Evolutionary conservation across 2,329 filamentous ascomycete species (phyloP), one percentile per base, ranked within the genome.

Genomic region (Trichoderma brevicompactum): DNA sequence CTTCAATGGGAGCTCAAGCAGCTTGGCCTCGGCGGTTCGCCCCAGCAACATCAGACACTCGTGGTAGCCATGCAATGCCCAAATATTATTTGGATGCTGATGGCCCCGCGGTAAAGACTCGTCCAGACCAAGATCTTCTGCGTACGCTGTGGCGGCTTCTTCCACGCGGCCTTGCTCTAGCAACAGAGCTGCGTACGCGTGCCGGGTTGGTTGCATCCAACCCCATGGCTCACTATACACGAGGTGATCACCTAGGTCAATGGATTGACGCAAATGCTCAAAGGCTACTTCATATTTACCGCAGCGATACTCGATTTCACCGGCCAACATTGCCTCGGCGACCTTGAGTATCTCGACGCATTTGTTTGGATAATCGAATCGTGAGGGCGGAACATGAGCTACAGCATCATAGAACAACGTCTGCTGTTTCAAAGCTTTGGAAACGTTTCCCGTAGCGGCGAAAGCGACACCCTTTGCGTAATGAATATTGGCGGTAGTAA

Each of bases 191-290:
- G 86, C 89, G 59, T 87, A 87, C 0, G 89, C 89, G 74, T 92
- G 89, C 2, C 88, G 80, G 0, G 86, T 83, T 0, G 89, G 89
- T 69, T 90, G 87, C 88, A 92, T 91, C 89, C 89, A 92, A 0
- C 86, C 87, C 89, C 89, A 91, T 0, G 89, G 89, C 73, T 92
- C 89, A 32, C 87, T 85, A 67, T 91, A 92, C 0, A 84, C 83
- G n/a, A 92, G 79, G 0, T 73, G 74, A 67, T 90, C 87, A 64
- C 90, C 87, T 7, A 84, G 79, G 0, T 78, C 73, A 23, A 89
- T 84, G 0, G 88, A 82, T 19, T 74, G 77, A 3, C 81, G 80
- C 4, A 92, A 78, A 64, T 84, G 80, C 8, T 74, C 69, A 68
- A 90, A 91, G 0, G 89, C 89, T 0, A 73, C 50, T 0, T 85